phyloP scores from a whole-genome alignment of 495 filamentous ascomycete genomes.

The Mytilinidion resinicola region DNA sequence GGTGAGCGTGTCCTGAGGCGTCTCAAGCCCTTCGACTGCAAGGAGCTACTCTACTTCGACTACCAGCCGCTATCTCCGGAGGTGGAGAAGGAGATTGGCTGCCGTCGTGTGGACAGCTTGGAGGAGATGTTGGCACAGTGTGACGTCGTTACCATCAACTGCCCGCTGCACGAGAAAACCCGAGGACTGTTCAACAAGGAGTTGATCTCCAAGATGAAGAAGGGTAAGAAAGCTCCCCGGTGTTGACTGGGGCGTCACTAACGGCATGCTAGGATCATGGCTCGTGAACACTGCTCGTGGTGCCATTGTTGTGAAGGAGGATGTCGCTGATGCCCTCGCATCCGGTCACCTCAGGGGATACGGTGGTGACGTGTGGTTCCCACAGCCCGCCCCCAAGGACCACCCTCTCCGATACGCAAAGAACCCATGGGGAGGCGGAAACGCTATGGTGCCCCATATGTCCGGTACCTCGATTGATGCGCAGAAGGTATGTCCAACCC shows the following conservation, averaged over 20 bases:
- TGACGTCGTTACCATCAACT: slow-evolving; percentile 99
- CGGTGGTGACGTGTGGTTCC: slow-evolving; percentile 91
- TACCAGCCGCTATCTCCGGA: slow-evolving; percentile 89
- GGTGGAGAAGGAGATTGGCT: slow-evolving; percentile 93
- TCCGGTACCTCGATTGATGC: slow-evolving; percentile 95
- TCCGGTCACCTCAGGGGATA: slow-evolving; percentile 92
- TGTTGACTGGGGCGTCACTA: background rate
- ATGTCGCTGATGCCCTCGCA: slow-evolving; percentile 91
- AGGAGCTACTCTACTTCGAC: slow-evolving; percentile 98
- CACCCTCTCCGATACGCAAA: slow-evolving; percentile 88
- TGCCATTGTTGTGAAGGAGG: slow-evolving; percentile 98
- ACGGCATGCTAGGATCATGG: slow-evolving; percentile 62
- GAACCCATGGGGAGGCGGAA: slow-evolving; percentile 93
- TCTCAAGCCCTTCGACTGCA: slow-evolving; percentile 96
- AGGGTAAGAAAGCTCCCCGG: slow-evolving; percentile 46
- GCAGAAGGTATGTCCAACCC: slow-evolving; percentile 50
- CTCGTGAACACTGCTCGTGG: slow-evolving; percentile 97
- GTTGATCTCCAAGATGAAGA: slow-evolving; percentile 99
- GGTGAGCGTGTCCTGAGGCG: slow-evolving; percentile 95
- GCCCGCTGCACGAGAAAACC: slow-evolving; percentile 97
- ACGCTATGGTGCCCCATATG: slow-evolving; percentile 98
- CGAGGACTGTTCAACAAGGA: slow-evolving; percentile 97
- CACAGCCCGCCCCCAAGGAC: slow-evolving; percentile 90
- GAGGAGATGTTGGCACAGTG: slow-evolving; percentile 96
- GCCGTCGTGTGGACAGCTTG: slow-evolving; percentile 74